Percentiles rank a stretch among this genome's conserved stretches.
phyloP scores from a whole-genome alignment of 805 yeast species.

The Metschnikowia lochheadii region DNA sequence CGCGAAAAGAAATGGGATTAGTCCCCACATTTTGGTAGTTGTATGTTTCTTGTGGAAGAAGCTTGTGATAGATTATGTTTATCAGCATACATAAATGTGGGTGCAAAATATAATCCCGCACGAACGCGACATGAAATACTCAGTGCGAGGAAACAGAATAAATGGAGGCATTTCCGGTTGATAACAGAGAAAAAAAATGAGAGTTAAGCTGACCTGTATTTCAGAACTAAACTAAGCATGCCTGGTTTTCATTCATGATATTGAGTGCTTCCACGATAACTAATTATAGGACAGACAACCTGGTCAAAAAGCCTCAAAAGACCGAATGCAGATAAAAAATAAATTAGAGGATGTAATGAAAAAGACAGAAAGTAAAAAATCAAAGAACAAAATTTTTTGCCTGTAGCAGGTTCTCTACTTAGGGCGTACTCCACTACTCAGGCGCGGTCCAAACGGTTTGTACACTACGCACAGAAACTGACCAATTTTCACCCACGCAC shows the following conservation, averaged over 20 bases:
- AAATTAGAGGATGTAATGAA: too few relatives aligned
- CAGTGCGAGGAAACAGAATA: neutral
- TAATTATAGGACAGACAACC: too few relatives aligned
- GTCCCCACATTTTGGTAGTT: neutral
- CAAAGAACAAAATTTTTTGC: neutral
- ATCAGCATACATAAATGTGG: neutral
- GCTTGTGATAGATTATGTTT: neutral
- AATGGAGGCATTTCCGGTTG: too few relatives aligned
- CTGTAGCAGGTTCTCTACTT: neutral
- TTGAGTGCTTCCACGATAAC: too few relatives aligned
- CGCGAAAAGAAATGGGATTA: neutral
- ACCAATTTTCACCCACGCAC: conserved; percentile 7
- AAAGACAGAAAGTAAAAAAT: neutral
- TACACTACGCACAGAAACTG: conserved; percentile 10
- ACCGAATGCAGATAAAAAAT: too few relatives aligned
- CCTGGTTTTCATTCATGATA: too few relatives aligned
- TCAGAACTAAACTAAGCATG: too few relatives aligned
- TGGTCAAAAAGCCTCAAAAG: too few relatives aligned
- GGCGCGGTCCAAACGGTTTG: conserved; percentile 1
- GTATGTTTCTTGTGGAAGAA: neutral
- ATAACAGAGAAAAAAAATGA: too few relatives aligned
- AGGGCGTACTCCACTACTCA: neutral
- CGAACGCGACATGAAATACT: neutral
- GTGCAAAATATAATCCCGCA: neutral
- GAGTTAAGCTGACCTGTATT: too few relatives aligned